phyloP scores from a whole-genome alignment of 2,329 filamentous ascomycete genomes.

The Dothiorella sarmentorum region DNA sequence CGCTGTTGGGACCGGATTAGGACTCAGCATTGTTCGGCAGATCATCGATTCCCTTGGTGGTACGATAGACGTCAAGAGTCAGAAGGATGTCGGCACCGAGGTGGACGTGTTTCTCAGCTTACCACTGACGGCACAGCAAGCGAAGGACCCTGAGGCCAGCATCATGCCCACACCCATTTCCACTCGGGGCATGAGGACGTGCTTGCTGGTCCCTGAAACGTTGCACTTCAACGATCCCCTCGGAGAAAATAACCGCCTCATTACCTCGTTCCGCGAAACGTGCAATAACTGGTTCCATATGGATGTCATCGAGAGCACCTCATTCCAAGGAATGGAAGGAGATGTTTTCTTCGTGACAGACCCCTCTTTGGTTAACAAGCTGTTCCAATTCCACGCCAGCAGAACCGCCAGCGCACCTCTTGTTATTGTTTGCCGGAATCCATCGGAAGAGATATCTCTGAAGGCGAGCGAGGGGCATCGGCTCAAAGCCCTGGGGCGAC shows the following conservation, averaged over 20 bases:
- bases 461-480: conserved; percentile 13
- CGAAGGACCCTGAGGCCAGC: neutral
- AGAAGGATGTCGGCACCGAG: conserved; percentile 18
- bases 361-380: neutral
- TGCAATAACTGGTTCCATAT: conserved; percentile 18
- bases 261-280: conserved; percentile 11
- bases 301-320: conserved; percentile 9
- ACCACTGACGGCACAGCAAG: conserved; percentile 1
- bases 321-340: neutral
- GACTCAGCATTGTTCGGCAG: conserved; percentile 21
- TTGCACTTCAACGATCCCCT: neutral
- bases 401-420: conserved; percentile 12
- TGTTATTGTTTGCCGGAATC: conserved; percentile 15
- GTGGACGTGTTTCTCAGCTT: conserved; percentile 16
- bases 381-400: conserved; percentile 18
- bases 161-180: conserved; percentile 3
- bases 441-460: conserved; percentile 12
- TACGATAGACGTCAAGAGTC: conserved; percentile 20
- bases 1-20: conserved; percentile 20
- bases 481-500: conserved; percentile 8
- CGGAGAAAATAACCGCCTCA: conserved; percentile 7
- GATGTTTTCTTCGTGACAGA: conserved; percentile 17
- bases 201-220: neutral
- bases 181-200: neutral
- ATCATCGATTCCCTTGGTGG: conserved; percentile 20